Evolutionary conservation across 345 rosid species (phyloP).

Genomic region (Bruguiera sexangula): DNA sequence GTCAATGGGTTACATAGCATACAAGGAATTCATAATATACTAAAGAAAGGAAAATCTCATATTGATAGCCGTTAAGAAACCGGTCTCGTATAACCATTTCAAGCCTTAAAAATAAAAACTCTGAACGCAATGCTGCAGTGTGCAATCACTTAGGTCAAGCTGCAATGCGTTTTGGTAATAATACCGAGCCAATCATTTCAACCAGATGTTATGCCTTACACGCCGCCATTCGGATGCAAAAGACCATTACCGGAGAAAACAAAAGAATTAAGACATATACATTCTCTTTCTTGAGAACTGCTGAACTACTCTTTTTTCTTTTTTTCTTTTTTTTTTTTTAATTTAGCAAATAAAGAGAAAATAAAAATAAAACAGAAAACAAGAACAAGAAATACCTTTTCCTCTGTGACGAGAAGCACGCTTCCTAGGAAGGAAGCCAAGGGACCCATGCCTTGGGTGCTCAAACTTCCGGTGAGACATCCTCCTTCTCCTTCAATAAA

Average conservation of each 20-base stretch:
- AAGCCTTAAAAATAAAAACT: background rate
- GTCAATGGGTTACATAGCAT: too few species aligned
- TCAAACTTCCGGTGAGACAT: constrained; percentile 97
- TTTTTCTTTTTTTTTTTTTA: too few species aligned
- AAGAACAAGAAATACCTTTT: constrained; percentile 38
- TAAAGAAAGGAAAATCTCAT: too few species aligned
- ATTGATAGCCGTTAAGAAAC: background rate
- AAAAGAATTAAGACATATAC: background rate
- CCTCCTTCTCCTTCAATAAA: constrained; percentile 25
- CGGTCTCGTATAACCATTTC: background rate
- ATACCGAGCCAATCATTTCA: too few species aligned
- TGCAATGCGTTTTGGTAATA: too few species aligned
- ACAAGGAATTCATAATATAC: too few species aligned
- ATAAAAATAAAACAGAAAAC: background rate
- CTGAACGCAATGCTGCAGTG: background rate
- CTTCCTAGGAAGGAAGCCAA: constrained; percentile 91
- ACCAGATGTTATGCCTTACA: too few species aligned
- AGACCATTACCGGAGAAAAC: too few species aligned
- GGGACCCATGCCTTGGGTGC: constrained; percentile 93
- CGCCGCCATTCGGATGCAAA: too few species aligned
- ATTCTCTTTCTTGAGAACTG: background rate
- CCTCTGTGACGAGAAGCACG: constrained; percentile 85
- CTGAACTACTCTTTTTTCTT: too few species aligned
- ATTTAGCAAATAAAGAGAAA: too few species aligned
- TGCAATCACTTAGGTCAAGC: background rate